phyloP scores from a whole-genome alignment of 129 eudicot species.

The Artemisia argyi region DNA sequence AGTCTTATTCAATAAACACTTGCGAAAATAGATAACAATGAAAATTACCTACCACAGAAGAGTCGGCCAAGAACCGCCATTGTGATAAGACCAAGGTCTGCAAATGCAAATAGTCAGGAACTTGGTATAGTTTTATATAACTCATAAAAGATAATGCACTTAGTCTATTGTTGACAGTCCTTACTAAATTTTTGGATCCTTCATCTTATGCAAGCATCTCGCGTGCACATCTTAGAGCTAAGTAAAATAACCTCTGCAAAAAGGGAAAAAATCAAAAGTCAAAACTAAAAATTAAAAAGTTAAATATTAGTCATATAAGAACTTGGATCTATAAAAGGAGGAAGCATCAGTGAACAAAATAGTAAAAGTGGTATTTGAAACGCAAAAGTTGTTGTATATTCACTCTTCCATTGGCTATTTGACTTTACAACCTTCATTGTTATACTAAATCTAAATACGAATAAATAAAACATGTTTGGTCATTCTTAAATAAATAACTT shows the following conservation, averaged over 20 bases:
- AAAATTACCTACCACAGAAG: constrained; percentile 87
- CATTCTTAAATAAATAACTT: too few species aligned
- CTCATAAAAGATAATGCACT: constrained; percentile 73
- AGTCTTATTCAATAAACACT: background rate
- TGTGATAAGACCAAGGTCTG: constrained; percentile 99
- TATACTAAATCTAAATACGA: too few species aligned
- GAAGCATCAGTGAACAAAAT: too few species aligned
- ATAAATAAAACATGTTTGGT: too few species aligned
- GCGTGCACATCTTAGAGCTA: constrained; percentile 87
- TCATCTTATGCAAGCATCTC: constrained; percentile 87
- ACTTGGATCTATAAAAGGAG: constrained; percentile 23
- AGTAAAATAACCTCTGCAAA: constrained; percentile 81
- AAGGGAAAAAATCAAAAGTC: constrained; percentile 4
- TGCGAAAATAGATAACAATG: background rate
- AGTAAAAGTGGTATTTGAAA: too few species aligned
- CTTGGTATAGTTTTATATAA: background rate
- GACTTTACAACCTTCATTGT: too few species aligned
- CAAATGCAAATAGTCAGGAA: constrained; percentile 29
- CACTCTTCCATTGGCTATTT: too few species aligned
- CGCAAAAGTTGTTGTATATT: too few species aligned
- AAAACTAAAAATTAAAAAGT: constrained; percentile 5
- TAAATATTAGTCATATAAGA: background rate
- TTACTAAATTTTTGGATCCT: constrained; percentile 82
- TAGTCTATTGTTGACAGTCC: constrained; percentile 84
- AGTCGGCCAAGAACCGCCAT: constrained; percentile 99